Base-by-base conservation (phyloP, 768 basidiomycete species). In the Rhizopogon vinicolor region DNA sequence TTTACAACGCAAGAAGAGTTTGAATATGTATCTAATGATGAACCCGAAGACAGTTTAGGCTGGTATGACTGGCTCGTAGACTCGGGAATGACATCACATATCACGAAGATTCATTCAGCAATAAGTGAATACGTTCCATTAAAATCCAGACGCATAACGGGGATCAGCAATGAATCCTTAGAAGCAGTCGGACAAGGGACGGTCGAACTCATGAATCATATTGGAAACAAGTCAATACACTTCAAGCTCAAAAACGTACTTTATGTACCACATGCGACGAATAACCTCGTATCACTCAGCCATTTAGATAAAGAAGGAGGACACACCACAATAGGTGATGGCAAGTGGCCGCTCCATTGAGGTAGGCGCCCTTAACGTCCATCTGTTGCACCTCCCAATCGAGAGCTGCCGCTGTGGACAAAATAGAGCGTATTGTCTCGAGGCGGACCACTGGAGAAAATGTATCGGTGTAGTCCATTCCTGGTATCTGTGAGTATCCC, bases 401-500 rank as follows among this genome's bases (percentile, higher is more conserved):
- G 2, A 68, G 41, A 0, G 31, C 1, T 0, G 60, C 56, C 0
- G 66, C 66, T 0, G 62, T 12, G 1, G 68, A 67, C 7, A 74
- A 22, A 8, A 72, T 56, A 0, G 62, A 29, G 0, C 62, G 29
- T 4, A 74, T 58, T 0, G 64, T 62, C 7, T 66, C 51, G 0
- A 69, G 57, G 8, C 54, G 19, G 0, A 70, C 66, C 0, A 71
- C 66, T 0, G 68, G 72, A 1, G 71, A 49, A 43, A 65, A 74
- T 0, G 68, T 75, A 25, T 74, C 67, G 28, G 64, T 62, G 51
- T 66, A 78, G 43, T 76, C 70, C 18, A 72, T 57, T 0, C 74
- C 72, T 1, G 67, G 63, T 0, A 65, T 40, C 54, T 78, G 78
- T 3, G 62, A 59, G 57, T 67, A 77, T 0, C 78, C 77, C 58